Base-by-base conservation (phyloP, 306 rosid genomes). In the Medicago arabica region DNA sequence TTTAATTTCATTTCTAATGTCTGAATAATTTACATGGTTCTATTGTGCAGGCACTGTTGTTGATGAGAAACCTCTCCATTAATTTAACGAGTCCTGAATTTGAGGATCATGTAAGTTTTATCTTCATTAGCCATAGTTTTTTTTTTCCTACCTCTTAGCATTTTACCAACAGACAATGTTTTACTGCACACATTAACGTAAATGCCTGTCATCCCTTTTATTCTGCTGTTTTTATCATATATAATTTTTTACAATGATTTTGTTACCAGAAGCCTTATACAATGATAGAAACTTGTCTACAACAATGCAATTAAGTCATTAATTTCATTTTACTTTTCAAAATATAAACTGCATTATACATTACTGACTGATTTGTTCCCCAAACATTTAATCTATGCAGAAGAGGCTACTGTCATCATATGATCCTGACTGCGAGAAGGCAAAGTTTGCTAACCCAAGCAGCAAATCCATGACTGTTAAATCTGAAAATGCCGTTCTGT, bases 51-150 rank as follows among this genome's bases (percentile, higher is more conserved):
- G 90, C 81, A 63, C 77, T 90, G 76, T 46, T 87, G 78, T 86
- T 95, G 86, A 92, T 95, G 97, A 90, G 77, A 79, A 92, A 92
- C 57, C 96, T 95, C 75, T 77, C 93, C 49, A 54, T 86, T 74
- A 95, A 95, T 84, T 84, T 95, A 78, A 78, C n/a, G 58, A 92
- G 93, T 69, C 96, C 98, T 0, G 86, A 90, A 58, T 90, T 92
- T 79, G 91, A 90, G 76, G 85, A 85, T 78, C 93, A 91, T 80
- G 98, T 90, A 84, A 90, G 97, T 75, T 25, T 65, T 65, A 34
- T 80, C 71, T 23, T 60, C 74, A 21, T 12, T 63, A 23, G 31
- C 31, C 31, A 28, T 28, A 19, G 51, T 0, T 7, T 8, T 54
- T 25, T 31, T 63, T 69, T n/a, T n/a, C n/a, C n/a, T n/a, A n/a